Evolutionary conservation across 1,139 yeast genomes (phyloP).

Genomic region (Taiozyma onychis): DNA sequence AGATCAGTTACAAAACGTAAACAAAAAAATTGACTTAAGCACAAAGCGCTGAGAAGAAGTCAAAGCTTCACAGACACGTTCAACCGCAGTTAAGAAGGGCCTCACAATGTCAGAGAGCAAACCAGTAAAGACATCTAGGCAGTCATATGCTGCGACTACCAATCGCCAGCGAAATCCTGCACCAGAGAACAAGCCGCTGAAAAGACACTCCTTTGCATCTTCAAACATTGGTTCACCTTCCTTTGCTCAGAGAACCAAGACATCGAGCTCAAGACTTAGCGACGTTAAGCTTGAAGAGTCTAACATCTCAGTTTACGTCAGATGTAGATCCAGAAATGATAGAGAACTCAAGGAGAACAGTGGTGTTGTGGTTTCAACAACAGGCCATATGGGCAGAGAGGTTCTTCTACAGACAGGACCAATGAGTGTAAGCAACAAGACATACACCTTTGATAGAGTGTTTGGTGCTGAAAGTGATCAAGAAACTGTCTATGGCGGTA

Average conservation of each 20-base stretch:
- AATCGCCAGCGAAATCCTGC: neutral
- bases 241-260: neutral
- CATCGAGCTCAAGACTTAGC: constrained; percentile 13
- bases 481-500: constrained; percentile 48
- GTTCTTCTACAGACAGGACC: constrained; percentile 28
- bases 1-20: neutral
- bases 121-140: neutral
- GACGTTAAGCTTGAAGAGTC: constrained; percentile 20
- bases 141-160: neutral
- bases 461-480: constrained; percentile 76
- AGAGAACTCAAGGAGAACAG: constrained; percentile 63
- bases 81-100: neutral
- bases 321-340: constrained; percentile 72
- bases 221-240: neutral
- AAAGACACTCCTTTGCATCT: neutral
- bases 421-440: constrained; percentile 30
- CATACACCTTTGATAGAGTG: constrained; percentile 62
- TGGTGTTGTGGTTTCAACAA: constrained; percentile 51
- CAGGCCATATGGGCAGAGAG: constrained; percentile 30
- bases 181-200: constrained; percentile 5
- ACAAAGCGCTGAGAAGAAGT: neutral
- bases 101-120: neutral
- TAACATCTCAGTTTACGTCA: constrained; percentile 70
- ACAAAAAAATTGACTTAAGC: neutral
- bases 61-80: neutral